phyloP scores from a whole-genome alignment of 805 yeast species.

The Clavispora vitiphila region DNA sequence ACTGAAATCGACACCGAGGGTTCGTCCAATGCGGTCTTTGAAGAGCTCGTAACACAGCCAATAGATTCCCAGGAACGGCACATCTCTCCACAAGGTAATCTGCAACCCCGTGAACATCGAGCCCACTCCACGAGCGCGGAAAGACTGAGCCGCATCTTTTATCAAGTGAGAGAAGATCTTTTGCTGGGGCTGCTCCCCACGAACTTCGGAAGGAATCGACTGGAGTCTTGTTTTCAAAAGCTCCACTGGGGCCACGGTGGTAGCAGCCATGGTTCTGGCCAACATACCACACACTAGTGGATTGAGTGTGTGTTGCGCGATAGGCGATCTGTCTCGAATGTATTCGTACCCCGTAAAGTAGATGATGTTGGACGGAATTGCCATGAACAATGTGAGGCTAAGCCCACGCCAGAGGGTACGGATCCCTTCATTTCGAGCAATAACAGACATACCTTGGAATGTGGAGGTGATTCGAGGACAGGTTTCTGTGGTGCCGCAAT shows the following conservation, averaged over 20 bases:
- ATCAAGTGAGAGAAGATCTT: conserved; percentile 42
- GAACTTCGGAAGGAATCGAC: conserved; percentile 57
- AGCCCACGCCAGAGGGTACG: conserved; percentile 85
- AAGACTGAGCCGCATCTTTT: conserved; percentile 48
- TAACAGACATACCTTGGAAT: conserved; percentile 63
- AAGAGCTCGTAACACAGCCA: conserved; percentile 79
- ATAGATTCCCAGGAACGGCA: conserved; percentile 92
- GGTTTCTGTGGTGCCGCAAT: conserved; percentile 30
- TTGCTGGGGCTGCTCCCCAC: conserved; percentile 19
- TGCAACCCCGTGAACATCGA: conserved; percentile 80
- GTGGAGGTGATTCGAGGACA: conserved; percentile 63
- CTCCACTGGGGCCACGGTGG: conserved; percentile 83
- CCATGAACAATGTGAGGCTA: conserved; percentile 76
- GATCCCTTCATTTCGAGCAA: conserved; percentile 69
- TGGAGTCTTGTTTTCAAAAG: conserved; percentile 83
- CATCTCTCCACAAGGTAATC: conserved; percentile 93
- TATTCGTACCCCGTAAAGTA: conserved; percentile 93
- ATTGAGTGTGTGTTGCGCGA: conserved; percentile 47
- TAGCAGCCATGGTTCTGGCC: conserved; percentile 80
- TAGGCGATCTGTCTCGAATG: conserved; percentile 63
- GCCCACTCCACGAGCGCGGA: conserved; percentile 51
- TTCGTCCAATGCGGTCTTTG: conserved; percentile 23
- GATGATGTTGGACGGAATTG: conserved; percentile 87
- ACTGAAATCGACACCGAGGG: conserved; percentile 21
- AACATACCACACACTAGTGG: conserved; percentile 83